These are phyloP conservation scores for Nitzschia sp. DNA, from an alignment of 108 stramenopile genomes.

Conservation along the genomic window DNA sequence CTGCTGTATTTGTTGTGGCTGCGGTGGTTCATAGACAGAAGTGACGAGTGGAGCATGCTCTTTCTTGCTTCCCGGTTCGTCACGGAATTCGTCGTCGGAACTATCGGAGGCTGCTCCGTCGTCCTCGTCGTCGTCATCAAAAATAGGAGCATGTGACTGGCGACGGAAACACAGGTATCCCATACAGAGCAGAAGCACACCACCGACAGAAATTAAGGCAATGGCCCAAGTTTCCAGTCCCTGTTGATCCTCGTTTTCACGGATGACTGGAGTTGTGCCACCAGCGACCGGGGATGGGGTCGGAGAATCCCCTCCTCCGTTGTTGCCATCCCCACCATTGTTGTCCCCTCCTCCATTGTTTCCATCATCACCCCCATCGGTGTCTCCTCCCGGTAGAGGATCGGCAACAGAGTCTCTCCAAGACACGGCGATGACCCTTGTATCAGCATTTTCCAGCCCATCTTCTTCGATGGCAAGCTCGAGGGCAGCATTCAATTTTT, in stretches of 20 bases:
- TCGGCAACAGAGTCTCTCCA: slow-evolving; percentile 2
- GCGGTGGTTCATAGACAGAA: slow-evolving; percentile 2
- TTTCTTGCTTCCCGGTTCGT: slow-evolving; percentile 1
- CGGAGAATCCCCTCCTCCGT: not conserved
- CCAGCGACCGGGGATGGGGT: not conserved
- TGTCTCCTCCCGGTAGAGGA: slow-evolving; percentile 10
- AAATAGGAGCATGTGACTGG: not conserved
- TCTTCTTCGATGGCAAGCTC: slow-evolving; percentile 1
- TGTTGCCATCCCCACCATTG: not conserved
- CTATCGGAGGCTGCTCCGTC: not conserved
- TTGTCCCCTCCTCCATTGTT: not conserved
- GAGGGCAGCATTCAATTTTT: not conserved
- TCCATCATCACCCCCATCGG: not conserved
- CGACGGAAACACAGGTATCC: slow-evolving; percentile 17
- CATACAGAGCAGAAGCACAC: slow-evolving; percentile 3
- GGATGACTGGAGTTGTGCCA: not conserved
- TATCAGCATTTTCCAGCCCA: not conserved
- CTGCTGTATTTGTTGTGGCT: not conserved
- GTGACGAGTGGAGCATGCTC: slow-evolving; percentile 4
- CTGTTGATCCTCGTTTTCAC: not conserved
- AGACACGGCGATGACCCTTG: slow-evolving; percentile 1
- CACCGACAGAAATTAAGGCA: slow-evolving; percentile 3
- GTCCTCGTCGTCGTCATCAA: slow-evolving; percentile 9
- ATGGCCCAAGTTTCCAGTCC: slow-evolving; percentile 9
- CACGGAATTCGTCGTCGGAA: slow-evolving; percentile 5